phyloP scores from a whole-genome alignment of 805 yeast species.

The Naumovozyma baii region DNA sequence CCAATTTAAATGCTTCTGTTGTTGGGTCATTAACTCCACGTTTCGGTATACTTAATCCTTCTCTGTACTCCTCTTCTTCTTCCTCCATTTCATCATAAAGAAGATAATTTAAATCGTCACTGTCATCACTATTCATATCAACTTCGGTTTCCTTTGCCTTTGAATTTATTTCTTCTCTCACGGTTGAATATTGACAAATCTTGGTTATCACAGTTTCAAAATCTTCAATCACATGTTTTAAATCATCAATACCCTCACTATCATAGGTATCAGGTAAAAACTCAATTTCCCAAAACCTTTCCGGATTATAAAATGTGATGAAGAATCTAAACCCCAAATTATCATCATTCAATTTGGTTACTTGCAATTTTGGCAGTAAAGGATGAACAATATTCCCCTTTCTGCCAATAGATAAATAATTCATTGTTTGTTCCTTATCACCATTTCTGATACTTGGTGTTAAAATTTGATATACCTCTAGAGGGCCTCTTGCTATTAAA shows the following conservation, averaged over 20 bases:
- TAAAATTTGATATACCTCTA: constrained; percentile 27
- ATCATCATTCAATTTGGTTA: constrained; percentile 38
- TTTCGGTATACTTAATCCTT: constrained; percentile 1
- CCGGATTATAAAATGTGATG: constrained; percentile 63
- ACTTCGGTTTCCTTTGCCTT: too few species aligned
- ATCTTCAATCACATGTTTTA: constrained; percentile 6
- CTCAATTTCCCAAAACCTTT: constrained; percentile 58
- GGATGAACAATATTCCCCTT: constrained; percentile 50
- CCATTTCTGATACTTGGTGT: constrained; percentile 13
- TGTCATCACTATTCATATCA: too few species aligned
- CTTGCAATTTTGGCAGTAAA: constrained; percentile 51
- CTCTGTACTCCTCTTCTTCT: constrained; percentile 6
- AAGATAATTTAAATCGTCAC: constrained; percentile 20
- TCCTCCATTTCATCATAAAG: constrained; percentile 8
- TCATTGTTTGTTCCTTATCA: constrained; percentile 12
- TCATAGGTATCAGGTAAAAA: constrained; percentile 15
- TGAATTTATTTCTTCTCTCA: not conserved
- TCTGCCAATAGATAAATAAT: constrained; percentile 27
- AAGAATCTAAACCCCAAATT: constrained; percentile 37
- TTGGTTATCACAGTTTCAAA: constrained; percentile 27
- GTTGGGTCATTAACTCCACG: constrained; percentile 2
- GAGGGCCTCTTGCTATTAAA: constrained; percentile 20
- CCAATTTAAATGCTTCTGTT: constrained; percentile 16
- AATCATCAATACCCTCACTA: constrained; percentile 4
- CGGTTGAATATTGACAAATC: constrained; percentile 14